Conservation (phyloP, 2,329 filamentous ascomycete species). For the Sporothrix variecibatus region DNA sequence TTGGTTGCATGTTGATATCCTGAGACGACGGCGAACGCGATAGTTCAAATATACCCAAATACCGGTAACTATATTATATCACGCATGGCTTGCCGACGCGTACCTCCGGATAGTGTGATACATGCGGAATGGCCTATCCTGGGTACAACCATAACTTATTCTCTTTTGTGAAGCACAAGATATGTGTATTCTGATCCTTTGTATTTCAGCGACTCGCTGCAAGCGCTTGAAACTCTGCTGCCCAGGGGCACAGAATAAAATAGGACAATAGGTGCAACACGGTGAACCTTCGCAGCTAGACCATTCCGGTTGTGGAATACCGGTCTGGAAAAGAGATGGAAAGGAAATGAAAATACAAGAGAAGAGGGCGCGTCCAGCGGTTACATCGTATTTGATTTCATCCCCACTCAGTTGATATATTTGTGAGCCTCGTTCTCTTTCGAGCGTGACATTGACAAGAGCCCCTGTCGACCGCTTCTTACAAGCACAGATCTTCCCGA, state of each 20-base stretch:
- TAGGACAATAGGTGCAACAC: background rate
- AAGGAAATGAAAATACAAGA: too few relatives aligned
- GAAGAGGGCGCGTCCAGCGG: background rate
- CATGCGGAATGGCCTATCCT: background rate
- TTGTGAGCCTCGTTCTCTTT: background rate
- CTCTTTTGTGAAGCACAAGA: background rate
- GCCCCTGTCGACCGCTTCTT: background rate
- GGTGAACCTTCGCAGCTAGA: background rate
- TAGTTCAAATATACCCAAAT: background rate
- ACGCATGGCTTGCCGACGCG: background rate
- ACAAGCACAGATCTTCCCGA: background rate
- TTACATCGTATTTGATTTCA: background rate
- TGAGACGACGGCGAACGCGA: background rate
- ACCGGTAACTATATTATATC: background rate
- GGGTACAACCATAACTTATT: background rate
- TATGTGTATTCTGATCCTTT: background rate
- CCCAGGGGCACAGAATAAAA: background rate
- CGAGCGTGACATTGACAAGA: background rate
- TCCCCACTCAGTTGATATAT: background rate
- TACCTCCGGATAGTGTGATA: background rate
- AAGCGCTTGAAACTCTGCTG: background rate
- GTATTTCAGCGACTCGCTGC: background rate
- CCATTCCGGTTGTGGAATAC: conserved; percentile 1
- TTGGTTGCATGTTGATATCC: background rate
- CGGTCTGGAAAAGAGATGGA: background rate